Base-by-base conservation (phyloP, 495 filamentous ascomycete species). In the Tricharina praecox region DNA sequence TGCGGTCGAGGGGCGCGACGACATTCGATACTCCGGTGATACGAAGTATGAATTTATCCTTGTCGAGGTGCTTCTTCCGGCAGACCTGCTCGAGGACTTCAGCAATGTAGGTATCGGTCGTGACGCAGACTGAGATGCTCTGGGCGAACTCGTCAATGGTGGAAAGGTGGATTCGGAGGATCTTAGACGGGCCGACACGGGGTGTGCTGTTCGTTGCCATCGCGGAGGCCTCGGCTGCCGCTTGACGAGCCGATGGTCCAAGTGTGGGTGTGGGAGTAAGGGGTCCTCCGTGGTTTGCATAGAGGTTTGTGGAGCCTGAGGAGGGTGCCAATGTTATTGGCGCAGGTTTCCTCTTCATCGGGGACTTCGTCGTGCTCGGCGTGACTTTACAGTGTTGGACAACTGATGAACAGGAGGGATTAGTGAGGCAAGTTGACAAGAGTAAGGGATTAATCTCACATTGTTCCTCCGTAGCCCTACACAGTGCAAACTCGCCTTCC, bases 61-160 rank as follows among this genome's bases (percentile, higher is more conserved):
- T 93, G 61, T 96, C 90, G 5, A 96, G 68, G 15, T 85, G 78
- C 61, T 92, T 79, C 58, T 85, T 81, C 47, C 84, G 79, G 60
- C 90, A 96, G 2, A 87, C 80, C n/a, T 75, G 73, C 53, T 95
- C 87, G 34, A 94, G 72, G 23, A 96, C 77, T 62, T 97, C 90
- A 11, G 85, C 86, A 23, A 97, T 76, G 59, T 93, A 96, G 30
- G 83, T 95, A 56, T 95, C 90, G 2, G 85, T 87, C 3, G 84
- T 87, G 18, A 87, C 82, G 55, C 85, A 81, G 11, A 95, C 67
- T 1, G 81, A 81, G 36, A 81, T 75, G 7, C 64, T 64, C 49
- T 76, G 72, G 0, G 70, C 68, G 20, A 70, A 72, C 32, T 71
- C 75, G 47, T 79, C 73, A 9, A 76, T 59, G 50, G 92, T 85